Evolutionary conservation across 176 grass and related monocot species (phyloP).

Genomic region (Zea luxurians): DNA sequence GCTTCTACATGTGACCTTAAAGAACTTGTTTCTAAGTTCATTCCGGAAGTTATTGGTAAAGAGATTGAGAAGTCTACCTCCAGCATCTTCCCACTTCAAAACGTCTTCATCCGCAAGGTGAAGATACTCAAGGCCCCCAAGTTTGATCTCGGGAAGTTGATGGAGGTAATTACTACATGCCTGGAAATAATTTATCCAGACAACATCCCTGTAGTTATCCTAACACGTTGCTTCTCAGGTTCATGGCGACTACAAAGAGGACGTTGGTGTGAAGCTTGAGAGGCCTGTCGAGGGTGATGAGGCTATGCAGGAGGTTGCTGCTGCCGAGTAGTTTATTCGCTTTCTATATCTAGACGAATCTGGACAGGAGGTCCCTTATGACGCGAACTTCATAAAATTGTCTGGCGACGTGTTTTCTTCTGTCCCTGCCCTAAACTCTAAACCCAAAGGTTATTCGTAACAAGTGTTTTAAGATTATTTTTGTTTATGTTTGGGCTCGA

Average conservation of each 20-base stretch:
- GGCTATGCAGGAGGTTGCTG: constrained; percentile 50
- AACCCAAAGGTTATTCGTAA: background rate
- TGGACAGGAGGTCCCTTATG: background rate
- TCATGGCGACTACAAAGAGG: constrained; percentile 86
- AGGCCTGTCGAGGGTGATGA: constrained; percentile 73
- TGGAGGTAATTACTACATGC: constrained; percentile 63
- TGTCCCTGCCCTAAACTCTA: too few relatives aligned
- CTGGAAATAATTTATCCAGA: background rate
- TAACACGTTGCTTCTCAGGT: constrained; percentile 51
- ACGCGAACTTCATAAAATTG: background rate
- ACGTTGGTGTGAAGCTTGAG: constrained; percentile 75
- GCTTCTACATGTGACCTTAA: constrained; percentile 80
- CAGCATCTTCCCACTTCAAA: constrained; percentile 78
- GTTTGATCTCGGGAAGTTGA: constrained; percentile 89
- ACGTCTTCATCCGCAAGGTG: constrained; percentile 91
- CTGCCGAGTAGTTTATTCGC: constrained; percentile 38
- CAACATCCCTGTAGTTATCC: background rate
- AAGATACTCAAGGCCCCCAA: constrained; percentile 94
- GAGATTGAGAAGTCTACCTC: constrained; percentile 92
- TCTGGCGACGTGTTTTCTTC: background rate
- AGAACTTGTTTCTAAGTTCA: constrained; percentile 86
- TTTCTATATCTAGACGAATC: background rate
- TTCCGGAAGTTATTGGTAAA: constrained; percentile 87
- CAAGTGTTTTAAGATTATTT: background rate
- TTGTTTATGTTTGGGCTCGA: background rate